phyloP scores from a whole-genome alignment of 805 yeast genomes.

The Yamadazyma philogaea region DNA sequence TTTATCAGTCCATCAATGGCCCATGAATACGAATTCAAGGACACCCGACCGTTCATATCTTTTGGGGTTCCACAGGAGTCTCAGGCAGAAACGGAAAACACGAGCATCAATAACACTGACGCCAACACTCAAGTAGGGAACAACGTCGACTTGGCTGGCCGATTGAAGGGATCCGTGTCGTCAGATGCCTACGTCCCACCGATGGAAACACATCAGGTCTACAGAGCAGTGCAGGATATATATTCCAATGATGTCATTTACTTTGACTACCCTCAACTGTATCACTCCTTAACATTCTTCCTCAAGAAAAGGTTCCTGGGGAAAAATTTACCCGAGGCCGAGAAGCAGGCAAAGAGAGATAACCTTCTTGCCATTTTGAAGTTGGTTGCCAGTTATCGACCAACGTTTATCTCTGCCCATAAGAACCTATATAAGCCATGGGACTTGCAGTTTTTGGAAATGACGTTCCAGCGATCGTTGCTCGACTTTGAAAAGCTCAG shows the following conservation, averaged over 20 bases:
- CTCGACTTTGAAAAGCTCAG: conserved; percentile 44
- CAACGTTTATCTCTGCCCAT: conserved; percentile 75
- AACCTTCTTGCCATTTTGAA: conserved; percentile 46
- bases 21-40: conserved; percentile 16
- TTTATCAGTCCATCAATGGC: conserved; percentile 7
- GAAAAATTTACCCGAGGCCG: conserved; percentile 31
- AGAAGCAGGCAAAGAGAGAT: conserved; percentile 27
- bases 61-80: conserved; percentile 25
- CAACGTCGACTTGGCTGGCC: conserved; percentile 8
- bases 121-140: neutral
- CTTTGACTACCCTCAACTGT: conserved; percentile 61
- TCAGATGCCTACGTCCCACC: conserved; percentile 48
- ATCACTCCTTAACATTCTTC: conserved; percentile 57
- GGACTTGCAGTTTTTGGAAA: conserved; percentile 55
- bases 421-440: conserved; percentile 63
- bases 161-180: conserved; percentile 2
- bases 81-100: conserved; percentile 1
- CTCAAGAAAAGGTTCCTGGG: conserved; percentile 57
- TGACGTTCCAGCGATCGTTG: conserved; percentile 43
- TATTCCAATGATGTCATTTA: conserved; percentile 46
- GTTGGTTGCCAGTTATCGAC: conserved; percentile 64
- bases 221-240: conserved; percentile 50
- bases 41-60: conserved; percentile 42
- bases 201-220: conserved; percentile 52
- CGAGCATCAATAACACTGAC: neutral